phyloP scores from a whole-genome alignment of 148 eudicot genomes.

The Diospyros lotus region DNA sequence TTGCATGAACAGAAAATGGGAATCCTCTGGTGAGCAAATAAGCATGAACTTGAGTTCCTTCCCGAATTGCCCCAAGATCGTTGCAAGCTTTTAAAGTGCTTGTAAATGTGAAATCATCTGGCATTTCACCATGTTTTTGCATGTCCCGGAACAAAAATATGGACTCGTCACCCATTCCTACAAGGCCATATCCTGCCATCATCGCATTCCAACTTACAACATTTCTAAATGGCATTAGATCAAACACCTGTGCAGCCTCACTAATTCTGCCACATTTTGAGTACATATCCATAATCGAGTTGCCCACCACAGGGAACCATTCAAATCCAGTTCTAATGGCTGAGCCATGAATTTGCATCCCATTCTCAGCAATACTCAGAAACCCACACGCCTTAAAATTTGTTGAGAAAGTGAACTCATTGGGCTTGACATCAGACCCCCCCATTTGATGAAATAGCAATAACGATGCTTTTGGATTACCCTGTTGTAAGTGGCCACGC shows the following conservation, averaged over 20 bases:
- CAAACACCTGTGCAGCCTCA: slow-evolving; percentile 44
- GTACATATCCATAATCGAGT: slow-evolving; percentile 81
- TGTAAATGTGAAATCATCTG: slow-evolving; percentile 68
- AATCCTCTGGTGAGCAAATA: slow-evolving; percentile 47
- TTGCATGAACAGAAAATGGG: slow-evolving; percentile 27
- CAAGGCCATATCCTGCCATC: slow-evolving; percentile 56
- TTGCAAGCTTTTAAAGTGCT: slow-evolving; percentile 76
- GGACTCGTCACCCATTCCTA: slow-evolving; percentile 34
- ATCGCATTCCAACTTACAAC: slow-evolving; percentile 77
- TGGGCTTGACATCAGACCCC: slow-evolving; percentile 48
- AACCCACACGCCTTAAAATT: slow-evolving; percentile 63
- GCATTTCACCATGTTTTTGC: slow-evolving; percentile 44
- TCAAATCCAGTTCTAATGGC: slow-evolving; percentile 55
- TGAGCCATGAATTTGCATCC: slow-evolving; percentile 68
- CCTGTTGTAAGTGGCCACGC: slow-evolving; percentile 49
- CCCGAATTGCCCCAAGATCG: slow-evolving; percentile 28
- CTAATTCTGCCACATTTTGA: slow-evolving; percentile 57
- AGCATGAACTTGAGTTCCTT: slow-evolving; percentile 68
- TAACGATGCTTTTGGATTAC: slow-evolving; percentile 37
- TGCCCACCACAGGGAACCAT: slow-evolving; percentile 56
- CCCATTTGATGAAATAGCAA: slow-evolving; percentile 42
- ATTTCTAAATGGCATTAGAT: slow-evolving; percentile 39
- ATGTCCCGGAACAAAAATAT: slow-evolving; percentile 39
- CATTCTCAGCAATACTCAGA: slow-evolving; percentile 36
- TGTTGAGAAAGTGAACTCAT: slow-evolving; percentile 68